phyloP scores from a whole-genome alignment of 306 rosid genomes.

The Cicer yamashitae region DNA sequence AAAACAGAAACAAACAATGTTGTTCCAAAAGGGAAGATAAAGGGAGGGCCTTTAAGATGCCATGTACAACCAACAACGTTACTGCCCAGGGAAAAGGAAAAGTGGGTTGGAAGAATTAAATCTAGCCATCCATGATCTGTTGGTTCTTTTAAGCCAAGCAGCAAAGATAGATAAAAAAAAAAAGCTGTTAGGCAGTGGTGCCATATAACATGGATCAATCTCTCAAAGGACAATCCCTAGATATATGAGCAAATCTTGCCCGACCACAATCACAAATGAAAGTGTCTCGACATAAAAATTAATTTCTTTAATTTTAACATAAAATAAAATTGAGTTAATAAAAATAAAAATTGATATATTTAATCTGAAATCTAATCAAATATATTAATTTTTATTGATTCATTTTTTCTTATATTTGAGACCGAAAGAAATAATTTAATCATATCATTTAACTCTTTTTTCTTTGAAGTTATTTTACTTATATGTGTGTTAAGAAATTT shows the following conservation, averaged over 20 bases:
- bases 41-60: constrained; percentile 24
- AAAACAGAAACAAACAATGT: constrained; percentile 27
- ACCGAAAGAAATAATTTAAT: too few species aligned
- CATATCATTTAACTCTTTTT: too few species aligned
- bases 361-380: too few species aligned
- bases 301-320: too few species aligned
- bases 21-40: constrained; percentile 31
- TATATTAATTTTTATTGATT: too few species aligned
- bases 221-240: constrained; percentile 7
- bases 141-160: constrained; percentile 58
- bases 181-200: constrained; percentile 45
- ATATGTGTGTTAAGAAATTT: too few species aligned
- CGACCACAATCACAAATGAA: too few species aligned
- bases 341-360: too few species aligned
- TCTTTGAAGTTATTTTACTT: too few species aligned
- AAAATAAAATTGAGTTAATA: too few species aligned
- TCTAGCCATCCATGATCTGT: constrained; percentile 30
- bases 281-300: too few species aligned
- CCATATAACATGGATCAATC: constrained; percentile 40
- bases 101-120: constrained; percentile 43
- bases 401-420: too few species aligned
- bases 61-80: constrained; percentile 24
- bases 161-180: not conserved
- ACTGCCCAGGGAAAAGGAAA: not conserved
- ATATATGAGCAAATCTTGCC: constrained; percentile 30